Evolutionary conservation across 2,329 filamentous ascomycete species (phyloP), one percentile per base, ranked within the genome.

Genomic region (Ophiocordyceps polyrhachis-furcata): DNA sequence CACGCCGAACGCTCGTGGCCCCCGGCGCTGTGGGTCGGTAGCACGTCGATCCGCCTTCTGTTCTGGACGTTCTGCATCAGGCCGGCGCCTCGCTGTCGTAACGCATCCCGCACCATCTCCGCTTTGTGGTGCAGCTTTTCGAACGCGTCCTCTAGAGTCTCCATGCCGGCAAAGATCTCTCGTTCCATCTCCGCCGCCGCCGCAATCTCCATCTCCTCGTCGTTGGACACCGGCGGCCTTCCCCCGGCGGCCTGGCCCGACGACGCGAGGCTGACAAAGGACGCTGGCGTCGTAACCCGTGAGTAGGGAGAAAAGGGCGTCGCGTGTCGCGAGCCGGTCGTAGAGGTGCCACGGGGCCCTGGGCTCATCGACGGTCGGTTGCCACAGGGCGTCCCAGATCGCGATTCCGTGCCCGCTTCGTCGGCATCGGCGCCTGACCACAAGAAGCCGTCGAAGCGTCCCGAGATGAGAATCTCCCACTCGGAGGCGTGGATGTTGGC

Each of bases 391-490:
- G 74, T 79, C 47, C 62, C 69, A 50, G 63, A 74, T 55, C 69
- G 65, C 44, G 68, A 76, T n/a, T 71, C 69, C 44, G 59, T 56
- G 29, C 56, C 70, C 46, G 60, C 60, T 35, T 70, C 68, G 23
- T 74, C 71, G n/a, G 53, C 58, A 44, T 95, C 88, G 7, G 85
- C 86, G 20, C 89, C 89, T 41, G 86, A 93, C 77, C 89, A 93
- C 19, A 95, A 70, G 63, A 96, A 96, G 4, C 89, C 89, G 56
- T 95, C 88, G 54, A 96, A 96, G 25, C 89, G 82, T 25, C 89
- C 89, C 0, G 89, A 95, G 5, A 82, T 85, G 13, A 96, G 70
- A 45, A 96, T 93, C 49, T 95, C 89, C 89, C 89, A 96, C 61
- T 96, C 89, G n/a, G 84, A 83, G 42, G 79, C 75, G 56, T 82